Base-by-base conservation (phyloP, 305 asterid species). In the Lippia alba region DNA sequence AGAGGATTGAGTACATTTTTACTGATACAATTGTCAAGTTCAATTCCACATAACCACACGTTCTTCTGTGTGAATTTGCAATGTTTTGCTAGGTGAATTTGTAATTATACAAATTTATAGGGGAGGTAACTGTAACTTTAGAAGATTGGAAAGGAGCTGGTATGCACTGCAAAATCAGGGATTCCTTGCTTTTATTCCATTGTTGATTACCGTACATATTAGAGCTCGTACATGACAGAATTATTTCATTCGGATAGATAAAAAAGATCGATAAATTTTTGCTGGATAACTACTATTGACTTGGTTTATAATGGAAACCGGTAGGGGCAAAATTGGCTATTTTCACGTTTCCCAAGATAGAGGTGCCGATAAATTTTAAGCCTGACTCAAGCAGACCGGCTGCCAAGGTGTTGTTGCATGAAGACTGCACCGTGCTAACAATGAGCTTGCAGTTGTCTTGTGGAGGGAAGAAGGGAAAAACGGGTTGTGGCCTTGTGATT, bases 311-410 rank as follows among this genome's bases (percentile, higher is more conserved):
- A n/a, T 9, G 48, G 45, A 71, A 71, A 19, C 75, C 69, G 1
- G n/a, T 40, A 24, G 76, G 75, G 16, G 64, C 49, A 54, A 39
- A 71, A 53, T 63, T 61, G 19, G 64, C 64, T 40, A 63, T 44
- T 8, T 20, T 19, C 12, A 41, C 5, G 57, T 32, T 12, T 55
- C 64, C 70, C 11, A 54, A 6, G 12, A 44, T 12, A 40, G 15
- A 14, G 34, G 63, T 61, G 9, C 75, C 63, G 48, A 41, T 32
- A 1, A 51, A 39, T 2, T 10, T 14, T 9, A 70, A 15, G 55
- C 33, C 55, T 12, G 69, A 70, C 0, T 32, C 56, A 15, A 70
- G 75, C n/a, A 6, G 33, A 6, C 65, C 58, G 6, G 48, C 10
- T 14, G 65, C 70, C 11, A 71, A 48, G 50, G 48, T 15, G 34